phyloP scores from a whole-genome alignment of 73 alveolate species.

The Paramecium sonneborni region DNA sequence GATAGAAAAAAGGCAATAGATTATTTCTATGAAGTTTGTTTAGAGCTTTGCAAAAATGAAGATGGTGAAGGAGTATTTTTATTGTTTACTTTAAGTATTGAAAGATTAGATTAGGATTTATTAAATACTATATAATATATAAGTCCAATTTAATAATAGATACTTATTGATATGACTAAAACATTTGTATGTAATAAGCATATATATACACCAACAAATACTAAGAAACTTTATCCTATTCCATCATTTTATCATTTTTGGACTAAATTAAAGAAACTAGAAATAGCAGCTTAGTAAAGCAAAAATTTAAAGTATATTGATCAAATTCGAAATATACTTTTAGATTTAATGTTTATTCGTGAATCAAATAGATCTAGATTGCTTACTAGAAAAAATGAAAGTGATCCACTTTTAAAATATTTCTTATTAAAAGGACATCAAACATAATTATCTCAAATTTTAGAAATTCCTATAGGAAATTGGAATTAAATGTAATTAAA shows the following conservation, averaged over 20 bases:
- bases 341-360: neutral
- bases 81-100: neutral
- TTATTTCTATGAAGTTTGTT: slow-evolving; percentile 28
- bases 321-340: neutral
- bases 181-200: neutral
- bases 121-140: neutral
- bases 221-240: slow-evolving; percentile 18
- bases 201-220: neutral
- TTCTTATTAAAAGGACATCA: neutral
- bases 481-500: neutral
- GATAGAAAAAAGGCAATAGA: slow-evolving; percentile 11
- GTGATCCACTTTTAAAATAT: slow-evolving; percentile 23
- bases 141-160: neutral
- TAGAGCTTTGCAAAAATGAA: slow-evolving; percentile 2
- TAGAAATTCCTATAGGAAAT: neutral
- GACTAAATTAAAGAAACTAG: neutral
- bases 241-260: slow-evolving; percentile 24
- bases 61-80: slow-evolving; percentile 49
- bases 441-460: neutral
- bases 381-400: neutral
- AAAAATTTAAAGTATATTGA: neutral
- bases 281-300: neutral
- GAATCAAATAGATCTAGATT: slow-evolving; percentile 3
- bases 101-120: slow-evolving; percentile 10
- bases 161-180: neutral